These are phyloP conservation scores for Ascoidea rubescens DNA, from an alignment of 805 yeast genomes.

Conservation along the genomic window DNA sequence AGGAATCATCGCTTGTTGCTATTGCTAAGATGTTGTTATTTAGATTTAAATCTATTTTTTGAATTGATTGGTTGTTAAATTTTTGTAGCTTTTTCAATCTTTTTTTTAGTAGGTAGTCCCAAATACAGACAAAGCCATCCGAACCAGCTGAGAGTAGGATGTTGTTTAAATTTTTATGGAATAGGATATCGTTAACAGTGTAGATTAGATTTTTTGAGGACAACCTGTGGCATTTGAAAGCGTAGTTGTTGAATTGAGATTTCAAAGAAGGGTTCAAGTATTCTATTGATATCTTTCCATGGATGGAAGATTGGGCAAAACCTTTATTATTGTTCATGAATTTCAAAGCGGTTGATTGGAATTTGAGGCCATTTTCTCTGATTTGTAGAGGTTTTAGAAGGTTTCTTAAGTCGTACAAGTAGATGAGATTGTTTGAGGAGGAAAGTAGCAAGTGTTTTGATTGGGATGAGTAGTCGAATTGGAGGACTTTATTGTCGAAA, in stretches of 20 bases:
- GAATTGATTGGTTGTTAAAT: constrained; percentile 19
- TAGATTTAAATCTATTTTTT: too few relatives aligned
- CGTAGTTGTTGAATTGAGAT: constrained; percentile 36
- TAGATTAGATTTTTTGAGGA: constrained; percentile 42
- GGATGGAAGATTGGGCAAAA: constrained; percentile 60
- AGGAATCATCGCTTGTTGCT: neutral
- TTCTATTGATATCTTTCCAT: constrained; percentile 71
- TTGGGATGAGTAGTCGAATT: constrained; percentile 49
- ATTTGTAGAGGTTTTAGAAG: constrained; percentile 29
- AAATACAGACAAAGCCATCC: constrained; percentile 76
- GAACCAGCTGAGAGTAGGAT: constrained; percentile 84
- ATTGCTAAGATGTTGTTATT: neutral
- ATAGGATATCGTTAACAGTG: constrained; percentile 62
- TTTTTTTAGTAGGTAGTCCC: constrained; percentile 80
- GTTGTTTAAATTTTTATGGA: constrained; percentile 56
- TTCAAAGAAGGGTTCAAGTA: constrained; percentile 37
- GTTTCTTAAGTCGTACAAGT: constrained; percentile 42
- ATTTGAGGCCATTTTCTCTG: constrained; percentile 52
- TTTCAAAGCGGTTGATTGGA: constrained; percentile 44
- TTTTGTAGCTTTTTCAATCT: constrained; percentile 61
- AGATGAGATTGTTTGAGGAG: constrained; percentile 35
- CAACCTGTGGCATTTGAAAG: constrained; percentile 70
- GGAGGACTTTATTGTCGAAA: constrained; percentile 37
- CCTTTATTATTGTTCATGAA: constrained; percentile 43
- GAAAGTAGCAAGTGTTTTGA: constrained; percentile 35